phyloP scores from a whole-genome alignment of 192 early-diverging fungal species.

The Coemansia guatemalensis region DNA sequence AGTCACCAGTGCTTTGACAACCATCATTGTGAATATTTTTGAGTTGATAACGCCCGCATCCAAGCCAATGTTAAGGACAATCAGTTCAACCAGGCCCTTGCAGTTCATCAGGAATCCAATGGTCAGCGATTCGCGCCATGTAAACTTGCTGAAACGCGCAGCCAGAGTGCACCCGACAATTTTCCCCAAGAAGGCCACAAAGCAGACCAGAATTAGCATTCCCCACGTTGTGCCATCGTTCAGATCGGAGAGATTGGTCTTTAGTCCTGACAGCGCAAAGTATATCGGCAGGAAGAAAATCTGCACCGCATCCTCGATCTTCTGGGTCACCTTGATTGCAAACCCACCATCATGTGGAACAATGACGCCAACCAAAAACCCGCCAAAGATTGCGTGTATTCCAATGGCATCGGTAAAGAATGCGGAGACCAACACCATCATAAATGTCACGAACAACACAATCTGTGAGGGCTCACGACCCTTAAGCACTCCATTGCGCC shows the following conservation, averaged over 20 bases:
- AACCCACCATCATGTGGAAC: conserved; percentile 87
- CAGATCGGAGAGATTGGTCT: conserved; percentile 79
- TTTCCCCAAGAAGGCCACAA: conserved; percentile 82
- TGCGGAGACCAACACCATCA: conserved; percentile 69
- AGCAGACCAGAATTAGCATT: conserved; percentile 70
- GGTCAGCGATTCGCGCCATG: conserved; percentile 80
- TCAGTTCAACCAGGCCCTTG: conserved; percentile 94
- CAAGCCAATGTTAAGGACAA: conserved; percentile 92
- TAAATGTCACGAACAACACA: conserved; percentile 71
- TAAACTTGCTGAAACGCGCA: conserved; percentile 65
- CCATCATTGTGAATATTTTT: conserved; percentile 68
- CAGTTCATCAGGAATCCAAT: conserved; percentile 94
- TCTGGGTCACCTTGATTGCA: conserved; percentile 83
- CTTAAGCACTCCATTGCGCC: conserved; percentile 31
- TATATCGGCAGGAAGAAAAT: conserved; percentile 90
- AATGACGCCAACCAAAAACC: conserved; percentile 83
- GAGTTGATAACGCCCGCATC: conserved; percentile 81
- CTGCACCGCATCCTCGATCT: conserved; percentile 87
- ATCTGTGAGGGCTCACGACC: conserved; percentile 43
- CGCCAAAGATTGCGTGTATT: conserved; percentile 93
- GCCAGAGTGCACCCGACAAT: conserved; percentile 77
- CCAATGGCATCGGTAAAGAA: conserved; percentile 87
- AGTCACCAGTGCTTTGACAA: conserved; percentile 81
- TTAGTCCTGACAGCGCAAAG: conserved; percentile 91
- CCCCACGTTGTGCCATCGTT: conserved; percentile 74